phyloP scores from a whole-genome alignment of 2,329 filamentous ascomycete species.

The Coniosporium tulheliwenetii region DNA sequence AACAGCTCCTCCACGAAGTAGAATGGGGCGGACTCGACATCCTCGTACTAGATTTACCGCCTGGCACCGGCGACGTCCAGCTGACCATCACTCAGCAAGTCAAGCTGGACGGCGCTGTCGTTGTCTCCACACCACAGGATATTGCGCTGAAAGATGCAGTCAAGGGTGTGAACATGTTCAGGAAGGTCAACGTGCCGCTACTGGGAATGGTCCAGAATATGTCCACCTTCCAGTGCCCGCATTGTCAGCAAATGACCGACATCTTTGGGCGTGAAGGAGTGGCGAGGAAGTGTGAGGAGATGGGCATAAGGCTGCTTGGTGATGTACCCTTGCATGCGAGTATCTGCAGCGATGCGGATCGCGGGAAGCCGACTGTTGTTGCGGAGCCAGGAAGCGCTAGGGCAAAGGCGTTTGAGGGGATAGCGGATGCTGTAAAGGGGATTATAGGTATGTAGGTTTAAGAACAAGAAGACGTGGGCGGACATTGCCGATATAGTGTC shows the following conservation, averaged over 20 bases:
- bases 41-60: slow-evolving; percentile 78
- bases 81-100: slow-evolving; percentile 94
- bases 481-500: too few species aligned
- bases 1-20: slow-evolving; percentile 89
- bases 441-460: slow-evolving; percentile 21
- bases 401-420: slow-evolving; percentile 53
- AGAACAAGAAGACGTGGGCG: not conserved
- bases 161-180: slow-evolving; percentile 86
- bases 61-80: slow-evolving; percentile 90
- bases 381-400: slow-evolving; percentile 63
- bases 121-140: slow-evolving; percentile 88
- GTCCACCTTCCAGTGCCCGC: slow-evolving; percentile 20
- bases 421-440: slow-evolving; percentile 41
- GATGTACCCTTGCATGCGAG: slow-evolving; percentile 76
- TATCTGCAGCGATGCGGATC: slow-evolving; percentile 78
- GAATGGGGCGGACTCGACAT: slow-evolving; percentile 85
- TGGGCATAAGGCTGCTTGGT: slow-evolving; percentile 66
- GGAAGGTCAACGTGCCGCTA: slow-evolving; percentile 58
- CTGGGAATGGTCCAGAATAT: slow-evolving; percentile 21
- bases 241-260: slow-evolving; percentile 54
- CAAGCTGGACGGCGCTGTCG: slow-evolving; percentile 68
- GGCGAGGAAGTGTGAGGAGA: slow-evolving; percentile 49
- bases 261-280: slow-evolving; percentile 60
- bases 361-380: slow-evolving; percentile 79
- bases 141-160: slow-evolving; percentile 83